Base-by-base conservation (phyloP, 345 rosid species). In the Nephelium lappaceum region DNA sequence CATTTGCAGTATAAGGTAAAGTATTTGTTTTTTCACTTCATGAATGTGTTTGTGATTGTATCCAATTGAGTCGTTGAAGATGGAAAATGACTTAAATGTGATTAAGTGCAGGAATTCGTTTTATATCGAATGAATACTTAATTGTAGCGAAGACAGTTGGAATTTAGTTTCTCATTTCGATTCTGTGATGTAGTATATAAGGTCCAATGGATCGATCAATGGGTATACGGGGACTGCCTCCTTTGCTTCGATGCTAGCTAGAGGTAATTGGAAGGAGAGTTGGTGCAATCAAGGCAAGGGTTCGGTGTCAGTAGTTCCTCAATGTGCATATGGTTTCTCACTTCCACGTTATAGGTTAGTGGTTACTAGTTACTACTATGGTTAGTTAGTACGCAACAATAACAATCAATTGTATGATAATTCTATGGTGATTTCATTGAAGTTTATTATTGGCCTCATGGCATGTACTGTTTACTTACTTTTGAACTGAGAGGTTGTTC, bases 261-360 rank as follows among this genome's bases (percentile, higher is more conserved):
- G 80, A 72, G 73, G 78, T 65, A 70, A 80, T 71, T 14, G 61
- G 80, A 81, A 82, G 57, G 78, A 81, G 36, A 75, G 73, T 83
- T 73, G 81, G 47, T 67, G 67, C 72, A 53, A 14, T 69, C 83
- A 67, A 51, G 73, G 62, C 58, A 67, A 74, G 68, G 77, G 69
- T 31, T 77, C 79, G 8, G 74, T 38, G 57, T 65, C 75, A 24
- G 60, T 76, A 64, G 70, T 69, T 72, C 65, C 82, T 85, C 90
- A 71, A 14, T 76, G 72, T 73, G 88, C 91, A 79, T 81, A 69
- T 70, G 79, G 74, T 76, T 83, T 80, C 85, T 84, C 85, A 4
- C 88, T 86, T 66, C 87, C 91, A 63, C 84, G 89, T 90, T 82
- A 82, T 73, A 91, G 93, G 98, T 90, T 67, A 85, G 94, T 88